Conservation (phyloP, 192 early-diverging fungal genomes). For the Umbelopsis ramanniana region DNA sequence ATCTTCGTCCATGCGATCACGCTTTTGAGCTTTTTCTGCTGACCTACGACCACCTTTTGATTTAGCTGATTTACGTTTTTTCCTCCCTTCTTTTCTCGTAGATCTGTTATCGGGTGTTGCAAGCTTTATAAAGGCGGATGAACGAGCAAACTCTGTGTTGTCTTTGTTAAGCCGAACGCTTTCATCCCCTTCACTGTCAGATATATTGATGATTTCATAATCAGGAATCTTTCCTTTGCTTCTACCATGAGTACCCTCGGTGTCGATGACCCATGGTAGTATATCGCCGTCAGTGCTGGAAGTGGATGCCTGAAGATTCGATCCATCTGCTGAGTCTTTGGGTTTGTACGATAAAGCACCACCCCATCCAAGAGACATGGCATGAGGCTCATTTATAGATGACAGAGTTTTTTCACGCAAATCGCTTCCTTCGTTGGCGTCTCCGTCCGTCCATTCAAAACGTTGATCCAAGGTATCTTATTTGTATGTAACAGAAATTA, state of each 20-base stretch:
- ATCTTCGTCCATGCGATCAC: background rate
- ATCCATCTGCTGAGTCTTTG: background rate
- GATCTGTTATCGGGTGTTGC: background rate
- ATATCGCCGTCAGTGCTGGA: background rate
- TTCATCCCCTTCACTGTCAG: background rate
- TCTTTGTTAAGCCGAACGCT: background rate
- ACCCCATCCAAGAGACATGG: constrained; percentile 1
- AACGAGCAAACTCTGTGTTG: constrained; percentile 4
- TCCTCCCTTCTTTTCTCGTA: background rate
- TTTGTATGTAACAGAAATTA: too few species aligned
- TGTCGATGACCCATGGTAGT: background rate
- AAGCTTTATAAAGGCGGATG: background rate
- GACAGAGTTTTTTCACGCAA: background rate
- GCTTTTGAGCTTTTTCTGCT: background rate
- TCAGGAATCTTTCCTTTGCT: background rate
- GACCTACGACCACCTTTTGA: background rate
- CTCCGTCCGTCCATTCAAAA: constrained; percentile 15
- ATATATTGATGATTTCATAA: background rate
- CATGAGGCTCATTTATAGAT: background rate
- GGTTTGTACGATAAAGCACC: constrained; percentile 4
- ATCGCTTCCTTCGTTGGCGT: background rate
- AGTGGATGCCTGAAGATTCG: background rate
- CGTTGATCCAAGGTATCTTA: constrained; percentile 17
- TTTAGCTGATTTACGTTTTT: constrained; percentile 9
- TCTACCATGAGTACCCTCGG: background rate